Evolutionary conservation across 1,139 yeast genomes (phyloP), one percentile per base, ranked within the genome.

Genomic region (Schwanniomyces etchellsii): DNA sequence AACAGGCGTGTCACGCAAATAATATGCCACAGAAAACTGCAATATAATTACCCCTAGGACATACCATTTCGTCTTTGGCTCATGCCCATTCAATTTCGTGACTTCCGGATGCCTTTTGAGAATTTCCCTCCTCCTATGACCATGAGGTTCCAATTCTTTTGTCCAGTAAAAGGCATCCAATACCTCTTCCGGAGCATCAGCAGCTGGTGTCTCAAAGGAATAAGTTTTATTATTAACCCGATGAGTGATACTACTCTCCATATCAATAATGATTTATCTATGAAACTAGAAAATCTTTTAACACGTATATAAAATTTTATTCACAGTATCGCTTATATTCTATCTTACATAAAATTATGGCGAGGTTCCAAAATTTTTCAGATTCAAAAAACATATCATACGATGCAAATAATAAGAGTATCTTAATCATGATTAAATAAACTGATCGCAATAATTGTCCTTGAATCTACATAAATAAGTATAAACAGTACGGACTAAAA

Each of bases 121-220:
- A 38, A 88, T 88, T 38, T 67, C 70, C 55, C 79, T 81, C 38
- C 96, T 68, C 40, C 96, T 66, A 3, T 70, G 50, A 4, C 80
- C 74, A 50, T 88, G 96, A 2, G 95, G 95, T 50, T 88, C 96
- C 28, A 70, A 70, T 32, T 77, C 83, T 33, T 74, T 73, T 1
- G 96, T 85, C 91, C 95, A 84, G 57, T 81, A 82, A 52, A 82
- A 88, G 41, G 81, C 85, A 40, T 66, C 64, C 35, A 67, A 50
- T 3, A 57, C 52, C 27, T 62, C 69, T 16, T 66, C 54, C 2
- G 69, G 51, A 0, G 69, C 48, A 40, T 64, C 69, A 1, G 74
- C 72, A 9, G 70, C 55, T 0, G 74, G 74, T 0, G 71, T 62
- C 5, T 39, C 44, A 35, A 64, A 55, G 14, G 62, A 49, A 40